Evolutionary conservation across 2,329 filamentous ascomycete species (phyloP).

Genomic region (Fusarium continuum): DNA sequence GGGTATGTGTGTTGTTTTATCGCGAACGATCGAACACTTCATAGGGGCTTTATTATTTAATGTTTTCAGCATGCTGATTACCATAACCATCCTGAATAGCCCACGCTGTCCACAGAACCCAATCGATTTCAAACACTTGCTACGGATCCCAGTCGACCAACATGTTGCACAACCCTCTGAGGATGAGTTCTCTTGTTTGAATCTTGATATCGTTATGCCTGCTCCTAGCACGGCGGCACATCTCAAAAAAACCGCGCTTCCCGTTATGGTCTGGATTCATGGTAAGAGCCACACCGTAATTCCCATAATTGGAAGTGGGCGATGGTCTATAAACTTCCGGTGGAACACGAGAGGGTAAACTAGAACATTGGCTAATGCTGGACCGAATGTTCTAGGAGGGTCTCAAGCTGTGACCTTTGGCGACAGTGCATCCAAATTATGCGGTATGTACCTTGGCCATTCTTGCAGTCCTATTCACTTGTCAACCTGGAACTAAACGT

Average conservation of each 20-base stretch:
- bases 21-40: no score
- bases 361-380: not conserved
- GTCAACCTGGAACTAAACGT: no score
- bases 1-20: no score
- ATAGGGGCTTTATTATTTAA: no score
- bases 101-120: conserved; percentile 54
- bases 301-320: accelerated
- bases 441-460: no score
- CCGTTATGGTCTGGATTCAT: conserved; percentile 58
- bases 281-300: conserved; percentile 34
- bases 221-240: not conserved
- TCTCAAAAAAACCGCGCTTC: conserved; percentile 38
- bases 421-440: conserved; percentile 52
- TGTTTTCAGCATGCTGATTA: accelerated
- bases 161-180: conserved; percentile 41
- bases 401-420: conserved; percentile 57
- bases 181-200: conserved; percentile 56
- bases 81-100: conserved; percentile 30
- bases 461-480: no score
- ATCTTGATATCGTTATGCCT: conserved; percentile 52
- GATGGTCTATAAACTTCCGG: no score
- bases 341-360: no score
- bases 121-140: conserved; percentile 54
- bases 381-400: conserved; percentile 48
- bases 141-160: conserved; percentile 51